Evolutionary conservation across 192 early-diverging fungal species (phyloP).

Genomic region (Coemansia sp.): DNA sequence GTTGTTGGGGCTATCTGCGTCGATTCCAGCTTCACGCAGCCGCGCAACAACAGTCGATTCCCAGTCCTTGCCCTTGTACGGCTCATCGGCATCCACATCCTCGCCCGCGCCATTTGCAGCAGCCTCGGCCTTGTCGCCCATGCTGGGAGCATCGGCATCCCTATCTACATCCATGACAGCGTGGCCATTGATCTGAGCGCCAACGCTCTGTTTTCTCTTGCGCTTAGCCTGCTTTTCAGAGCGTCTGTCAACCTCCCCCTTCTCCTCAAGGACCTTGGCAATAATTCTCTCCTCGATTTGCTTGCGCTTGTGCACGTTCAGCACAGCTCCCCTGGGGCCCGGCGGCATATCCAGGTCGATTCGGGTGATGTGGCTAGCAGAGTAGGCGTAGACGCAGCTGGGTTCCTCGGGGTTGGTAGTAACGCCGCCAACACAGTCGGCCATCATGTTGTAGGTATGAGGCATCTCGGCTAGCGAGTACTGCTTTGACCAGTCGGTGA

Average conservation of each 20-base stretch:
- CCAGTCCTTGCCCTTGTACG: conserved; percentile 36
- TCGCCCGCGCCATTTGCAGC: conserved; percentile 4
- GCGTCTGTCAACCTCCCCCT: conserved; percentile 36
- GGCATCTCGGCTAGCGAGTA: conserved; percentile 66
- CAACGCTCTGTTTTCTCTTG: conserved; percentile 45
- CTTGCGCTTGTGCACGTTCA: conserved; percentile 62
- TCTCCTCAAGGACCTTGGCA: conserved; percentile 39
- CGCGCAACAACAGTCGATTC: conserved; percentile 43
- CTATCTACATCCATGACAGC: conserved; percentile 38
- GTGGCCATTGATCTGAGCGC: conserved; percentile 21
- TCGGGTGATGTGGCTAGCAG: conserved; percentile 64
- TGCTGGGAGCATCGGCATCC: conserved; percentile 7
- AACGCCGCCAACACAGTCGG: conserved; percentile 73
- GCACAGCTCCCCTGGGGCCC: conserved; percentile 55
- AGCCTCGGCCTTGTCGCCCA: conserved; percentile 1
- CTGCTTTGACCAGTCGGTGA: conserved; percentile 81
- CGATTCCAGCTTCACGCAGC: conserved; percentile 49
- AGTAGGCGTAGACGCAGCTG: conserved; percentile 67
- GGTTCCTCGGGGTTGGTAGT: conserved; percentile 65
- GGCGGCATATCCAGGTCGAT: conserved; percentile 67
- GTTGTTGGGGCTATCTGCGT: conserved; percentile 56
- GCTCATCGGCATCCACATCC: conserved; percentile 1
- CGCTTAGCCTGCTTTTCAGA: conserved; percentile 48
- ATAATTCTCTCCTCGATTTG: conserved; percentile 51
- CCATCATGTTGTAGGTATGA: conserved; percentile 58